phyloP scores from a whole-genome alignment of 805 yeast genomes.

The Lipomyces starkeyi region DNA sequence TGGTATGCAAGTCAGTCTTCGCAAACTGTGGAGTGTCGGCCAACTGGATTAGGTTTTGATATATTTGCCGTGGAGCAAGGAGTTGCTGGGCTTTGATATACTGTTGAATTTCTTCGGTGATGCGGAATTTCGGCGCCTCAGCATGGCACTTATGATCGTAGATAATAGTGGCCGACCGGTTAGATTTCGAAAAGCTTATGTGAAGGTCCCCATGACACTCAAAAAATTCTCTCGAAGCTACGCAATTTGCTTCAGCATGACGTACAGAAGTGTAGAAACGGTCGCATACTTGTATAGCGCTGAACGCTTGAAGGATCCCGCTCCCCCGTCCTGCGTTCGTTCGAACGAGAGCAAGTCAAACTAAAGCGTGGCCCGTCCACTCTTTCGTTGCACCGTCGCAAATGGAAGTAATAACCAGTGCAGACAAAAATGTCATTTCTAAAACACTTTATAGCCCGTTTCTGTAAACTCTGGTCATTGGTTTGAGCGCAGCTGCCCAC shows the following conservation, averaged over 20 bases:
- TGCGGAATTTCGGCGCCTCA: not conserved
- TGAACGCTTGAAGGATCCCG: not conserved
- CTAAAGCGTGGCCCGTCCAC: too few relatives aligned
- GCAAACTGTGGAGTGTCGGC: not conserved
- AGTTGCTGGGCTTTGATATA: not conserved
- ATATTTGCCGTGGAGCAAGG: not conserved
- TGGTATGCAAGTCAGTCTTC: not conserved
- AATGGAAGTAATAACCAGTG: too few relatives aligned
- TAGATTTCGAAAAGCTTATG: not conserved
- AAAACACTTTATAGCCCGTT: too few relatives aligned
- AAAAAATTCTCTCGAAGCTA: not conserved
- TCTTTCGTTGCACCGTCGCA: too few relatives aligned
- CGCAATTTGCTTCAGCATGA: not conserved
- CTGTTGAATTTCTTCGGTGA: too few relatives aligned
- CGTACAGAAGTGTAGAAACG: not conserved
- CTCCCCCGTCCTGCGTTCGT: not conserved
- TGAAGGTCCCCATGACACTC: not conserved
- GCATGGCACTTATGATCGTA: not conserved
- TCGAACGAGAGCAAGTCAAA: not conserved
- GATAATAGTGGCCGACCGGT: not conserved
- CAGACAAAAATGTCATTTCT: too few relatives aligned
- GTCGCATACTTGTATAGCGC: not conserved
- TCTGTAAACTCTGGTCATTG: too few relatives aligned
- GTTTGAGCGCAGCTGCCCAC: too few relatives aligned
- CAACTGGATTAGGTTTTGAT: not conserved